Evolutionary conservation across 768 basidiomycete genomes (phyloP).

Genomic region (Baorangia bicolor): DNA sequence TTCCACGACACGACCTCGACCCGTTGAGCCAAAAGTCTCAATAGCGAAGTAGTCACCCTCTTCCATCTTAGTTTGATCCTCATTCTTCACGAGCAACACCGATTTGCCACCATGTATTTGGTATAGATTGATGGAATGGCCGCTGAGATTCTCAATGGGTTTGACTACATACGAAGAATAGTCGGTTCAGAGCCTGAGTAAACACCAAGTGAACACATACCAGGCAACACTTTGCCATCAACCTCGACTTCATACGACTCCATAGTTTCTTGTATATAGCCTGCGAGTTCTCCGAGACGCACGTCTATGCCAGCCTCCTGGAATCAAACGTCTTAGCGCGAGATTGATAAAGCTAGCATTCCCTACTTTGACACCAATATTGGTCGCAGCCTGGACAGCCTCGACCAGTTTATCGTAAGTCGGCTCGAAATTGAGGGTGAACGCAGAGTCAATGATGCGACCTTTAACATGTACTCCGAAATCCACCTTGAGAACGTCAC

Average conservation of each 20-base stretch:
- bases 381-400: constrained; percentile 92
- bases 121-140: constrained; percentile 89
- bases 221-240: constrained; percentile 77
- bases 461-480: constrained; percentile 97
- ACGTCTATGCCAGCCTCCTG: constrained; percentile 98
- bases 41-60: constrained; percentile 99
- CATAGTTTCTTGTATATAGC: constrained; percentile 96
- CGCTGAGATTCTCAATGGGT: constrained; percentile 89
- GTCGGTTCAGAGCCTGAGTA: background rate
- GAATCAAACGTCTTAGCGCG: constrained; percentile 2
- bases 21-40: constrained; percentile 98
- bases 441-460: constrained; percentile 94
- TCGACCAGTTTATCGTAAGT: constrained; percentile 87
- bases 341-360: background rate
- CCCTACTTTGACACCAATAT: constrained; percentile 82
- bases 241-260: constrained; percentile 97
- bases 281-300: constrained; percentile 88
- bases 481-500: constrained; percentile 95
- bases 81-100: constrained; percentile 83
- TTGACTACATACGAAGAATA: constrained; percentile 60
- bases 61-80: constrained; percentile 96
- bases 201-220: constrained; percentile 37
- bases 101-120: constrained; percentile 95
- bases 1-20: constrained; percentile 84
- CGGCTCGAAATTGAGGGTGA: constrained; percentile 86